A percentile compares a stretch with the other conserved stretches of the same genome.
phyloP scores from a whole-genome alignment of 176 grass and related monocot genomes.

The Secale cereale region DNA sequence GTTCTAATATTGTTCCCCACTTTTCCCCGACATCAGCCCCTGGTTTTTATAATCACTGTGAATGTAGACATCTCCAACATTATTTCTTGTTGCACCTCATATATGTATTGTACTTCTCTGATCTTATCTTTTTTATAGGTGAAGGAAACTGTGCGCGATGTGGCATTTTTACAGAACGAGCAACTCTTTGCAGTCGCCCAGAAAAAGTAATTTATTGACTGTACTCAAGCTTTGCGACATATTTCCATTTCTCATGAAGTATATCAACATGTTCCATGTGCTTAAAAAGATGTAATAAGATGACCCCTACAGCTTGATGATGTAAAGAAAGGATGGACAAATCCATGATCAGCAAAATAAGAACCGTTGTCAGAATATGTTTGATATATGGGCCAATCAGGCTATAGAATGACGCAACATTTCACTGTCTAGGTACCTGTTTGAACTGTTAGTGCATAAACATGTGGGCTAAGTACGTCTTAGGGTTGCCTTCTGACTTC shows the following conservation, averaged over 20 bases:
- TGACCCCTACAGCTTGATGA: too few species aligned
- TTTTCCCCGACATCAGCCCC: background rate
- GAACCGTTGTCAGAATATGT: too few species aligned
- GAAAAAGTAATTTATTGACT: slow-evolving; percentile 68
- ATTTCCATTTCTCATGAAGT: background rate
- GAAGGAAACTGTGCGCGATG: slow-evolving; percentile 77
- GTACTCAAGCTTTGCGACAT: background rate
- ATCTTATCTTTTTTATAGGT: slow-evolving; percentile 47
- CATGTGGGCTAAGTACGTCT: background rate
- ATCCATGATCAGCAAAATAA: too few species aligned
- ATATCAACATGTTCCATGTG: background rate
- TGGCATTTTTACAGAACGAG: slow-evolving; percentile 86
- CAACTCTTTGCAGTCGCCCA: slow-evolving; percentile 86
- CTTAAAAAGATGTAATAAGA: background rate
- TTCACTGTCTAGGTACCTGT: too few species aligned
- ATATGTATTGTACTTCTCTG: background rate
- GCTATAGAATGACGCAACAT: too few species aligned
- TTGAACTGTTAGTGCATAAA: background rate
- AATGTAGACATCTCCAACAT: background rate
- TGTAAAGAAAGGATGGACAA: too few species aligned
- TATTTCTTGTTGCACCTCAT: background rate
- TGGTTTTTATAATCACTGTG: background rate
- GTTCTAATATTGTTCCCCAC: background rate
- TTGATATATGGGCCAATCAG: too few species aligned
- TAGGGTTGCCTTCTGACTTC: background rate